These are phyloP conservation scores for Backusella circina DNA, from an alignment of 192 early-diverging fungal species.

Conservation along the genomic window DNA sequence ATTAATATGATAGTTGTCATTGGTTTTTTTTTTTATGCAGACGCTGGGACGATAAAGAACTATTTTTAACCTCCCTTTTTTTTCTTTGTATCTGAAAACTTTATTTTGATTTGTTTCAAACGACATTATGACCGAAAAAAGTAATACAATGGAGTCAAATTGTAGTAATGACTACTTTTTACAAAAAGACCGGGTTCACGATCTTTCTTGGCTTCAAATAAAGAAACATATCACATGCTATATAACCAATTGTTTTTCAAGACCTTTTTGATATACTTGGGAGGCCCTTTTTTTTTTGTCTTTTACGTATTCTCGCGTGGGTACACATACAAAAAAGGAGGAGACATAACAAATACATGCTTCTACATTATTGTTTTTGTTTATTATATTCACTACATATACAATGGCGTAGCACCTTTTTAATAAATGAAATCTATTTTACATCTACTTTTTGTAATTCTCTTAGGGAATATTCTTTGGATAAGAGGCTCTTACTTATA, in stretches of 20 bases:
- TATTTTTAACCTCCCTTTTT: not conserved
- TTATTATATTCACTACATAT: not conserved
- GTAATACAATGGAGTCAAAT: not conserved
- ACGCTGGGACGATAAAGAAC: not conserved
- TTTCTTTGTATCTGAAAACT: not conserved
- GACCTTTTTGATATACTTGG: not conserved
- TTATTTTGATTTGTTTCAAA: not conserved
- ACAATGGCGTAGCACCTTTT: not conserved
- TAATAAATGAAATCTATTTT: not conserved
- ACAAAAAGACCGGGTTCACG: not conserved
- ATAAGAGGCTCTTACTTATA: not conserved
- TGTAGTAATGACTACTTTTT: not conserved
- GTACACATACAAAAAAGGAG: not conserved
- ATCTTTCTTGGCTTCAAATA: not conserved
- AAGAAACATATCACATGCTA: not conserved
- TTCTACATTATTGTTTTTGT: not conserved
- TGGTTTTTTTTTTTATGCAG: not conserved
- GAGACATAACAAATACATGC: not conserved
- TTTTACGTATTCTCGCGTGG: not conserved
- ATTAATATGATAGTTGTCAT: not conserved
- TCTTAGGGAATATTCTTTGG: not conserved
- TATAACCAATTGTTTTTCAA: not conserved
- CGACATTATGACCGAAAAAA: not conserved
- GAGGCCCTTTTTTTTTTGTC: not conserved
- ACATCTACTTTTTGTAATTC: not conserved